Evolutionary conservation across 805 yeast genomes (phyloP).

Genomic region (Ogataea henricii): DNA sequence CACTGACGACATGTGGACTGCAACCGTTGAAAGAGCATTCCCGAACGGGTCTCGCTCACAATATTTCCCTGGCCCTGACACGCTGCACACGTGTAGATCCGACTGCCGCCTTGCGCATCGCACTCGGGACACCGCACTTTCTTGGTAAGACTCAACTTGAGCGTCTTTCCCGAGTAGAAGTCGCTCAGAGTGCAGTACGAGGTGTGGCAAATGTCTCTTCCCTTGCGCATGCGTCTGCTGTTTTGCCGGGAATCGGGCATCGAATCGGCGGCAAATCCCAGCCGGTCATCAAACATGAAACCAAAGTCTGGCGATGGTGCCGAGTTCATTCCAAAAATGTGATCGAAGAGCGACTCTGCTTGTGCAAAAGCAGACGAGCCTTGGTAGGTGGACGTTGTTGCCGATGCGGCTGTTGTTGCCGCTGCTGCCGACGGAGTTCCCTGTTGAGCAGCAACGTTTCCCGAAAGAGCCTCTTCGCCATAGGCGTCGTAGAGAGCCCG

Average conservation of each 20-base stretch:
- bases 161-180: slow-evolving; percentile 56
- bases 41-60: slow-evolving; percentile 45
- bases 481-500: slow-evolving; percentile 85
- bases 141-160: slow-evolving; percentile 56
- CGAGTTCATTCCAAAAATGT: slow-evolving; percentile 30
- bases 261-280: slow-evolving; percentile 8
- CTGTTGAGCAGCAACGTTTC: background rate
- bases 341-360: slow-evolving; percentile 34
- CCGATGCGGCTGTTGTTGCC: slow-evolving; percentile 10
- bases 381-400: slow-evolving; percentile 19
- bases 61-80: slow-evolving; percentile 48
- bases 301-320: slow-evolving; percentile 6
- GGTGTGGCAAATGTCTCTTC: slow-evolving; percentile 59
- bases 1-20: slow-evolving; percentile 49
- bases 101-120: slow-evolving; percentile 51
- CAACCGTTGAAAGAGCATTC: slow-evolving; percentile 43
- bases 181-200: slow-evolving; percentile 56
- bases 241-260: slow-evolving; percentile 2
- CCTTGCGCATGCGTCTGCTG: slow-evolving; percentile 33
- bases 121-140: slow-evolving; percentile 52
- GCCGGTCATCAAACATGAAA: slow-evolving; percentile 6
- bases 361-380: slow-evolving; percentile 13
- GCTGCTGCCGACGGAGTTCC: slow-evolving; percentile 8
- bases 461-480: slow-evolving; percentile 67
- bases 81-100: slow-evolving; percentile 33